Base-by-base conservation (phyloP, 2,329 filamentous ascomycete species). In the Parastagonospora nodorum region DNA sequence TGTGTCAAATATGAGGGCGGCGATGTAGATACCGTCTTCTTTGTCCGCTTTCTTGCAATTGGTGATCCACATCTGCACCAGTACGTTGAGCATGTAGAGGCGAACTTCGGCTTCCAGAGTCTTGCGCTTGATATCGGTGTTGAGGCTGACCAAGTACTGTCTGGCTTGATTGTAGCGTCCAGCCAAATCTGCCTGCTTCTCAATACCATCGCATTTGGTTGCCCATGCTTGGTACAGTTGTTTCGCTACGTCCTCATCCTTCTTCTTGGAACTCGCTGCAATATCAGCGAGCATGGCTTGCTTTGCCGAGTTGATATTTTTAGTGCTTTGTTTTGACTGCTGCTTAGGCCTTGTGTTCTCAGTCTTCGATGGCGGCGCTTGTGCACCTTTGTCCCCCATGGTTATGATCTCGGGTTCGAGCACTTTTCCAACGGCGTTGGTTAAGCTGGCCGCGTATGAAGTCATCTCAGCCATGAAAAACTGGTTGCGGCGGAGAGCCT, bases 401-500 rank as follows among this genome's bases (percentile, higher is more conserved):
- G 87, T 80, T 42, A 90, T 82, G 4, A 77, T 83, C 65, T 90
- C 86, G 0, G 86, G 86, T 19, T 87, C 78, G 5, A 90, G 77
- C 2, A 75, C 76, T 56, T 85, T 88, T 2, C 86, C 87, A 2
- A 80, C 76, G 0, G 84, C 78, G 49, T 85, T 87, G 0, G 86
- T 88, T 40, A 91, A 76, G 69, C 86, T 89, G 10, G 85, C 86
- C 1, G 88, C 86, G 66, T 91, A 92, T 1, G 80, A 77, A 27
- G 80, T 79, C 72, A 88, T 88, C 51, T 89, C 85, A 1, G 82
- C 80, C 82, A 89, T 88, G 63, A 84, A 85, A 44, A 77, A 78
- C 60, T 91, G 87, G 38, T 87, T 85, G 45, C 75, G 75, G 77
- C 74, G 52, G 66, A 75, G 45, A 68, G 71, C 50, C 27, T 64